Base-by-base conservation (phyloP, 768 basidiomycete genomes). In the Pleurotus tuber-regium region DNA sequence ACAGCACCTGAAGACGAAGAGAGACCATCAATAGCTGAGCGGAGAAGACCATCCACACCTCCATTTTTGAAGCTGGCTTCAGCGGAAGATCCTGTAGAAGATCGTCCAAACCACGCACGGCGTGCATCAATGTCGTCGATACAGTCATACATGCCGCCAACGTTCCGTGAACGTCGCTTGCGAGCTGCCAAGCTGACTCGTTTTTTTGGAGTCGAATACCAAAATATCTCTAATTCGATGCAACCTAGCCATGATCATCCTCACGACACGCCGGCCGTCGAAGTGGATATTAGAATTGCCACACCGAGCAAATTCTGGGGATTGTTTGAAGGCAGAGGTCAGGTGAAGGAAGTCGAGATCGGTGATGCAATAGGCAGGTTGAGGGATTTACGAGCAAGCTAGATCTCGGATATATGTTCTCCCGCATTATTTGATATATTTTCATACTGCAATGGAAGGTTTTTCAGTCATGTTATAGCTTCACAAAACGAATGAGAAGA, bases 131-230 rank as follows among this genome's bases (percentile, higher is more conserved):
- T 48, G 14, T 48, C 46, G 51, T 41, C 8, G 42, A n/a, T 42
- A 31, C 35, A 48, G 18, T 26, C 46, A 6, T 30, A 9, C 40
- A 28, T 49, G 9, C 16, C 29, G 25, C 43, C 35, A 18, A 51
- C 35, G 12, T 67, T 66, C 43, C 62, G 58, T 29, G 64, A 66
- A 23, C 70, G 75, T 31, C 66, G 75, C n/a, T 62, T 72, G 6
- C 74, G 79, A 25, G 74, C 74, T n/a, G 75, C 73, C 51, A 84
- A 83, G 61, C 63, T 84, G 35, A 70, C 77, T 21, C 75, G 73
- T 38, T 82, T 84, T 64, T 83, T 83, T 61, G 80, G 81, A 11
- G 80, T 82, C 26, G 70, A 65, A 23, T 74, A 73, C 56, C 65
- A 74, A 48, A 75, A 78, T 55, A 66, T 83, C 24, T 62, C 69